Base-by-base conservation (phyloP, 1,284 basidiomycete species). In the Cryptococcus hybrid region DNA sequence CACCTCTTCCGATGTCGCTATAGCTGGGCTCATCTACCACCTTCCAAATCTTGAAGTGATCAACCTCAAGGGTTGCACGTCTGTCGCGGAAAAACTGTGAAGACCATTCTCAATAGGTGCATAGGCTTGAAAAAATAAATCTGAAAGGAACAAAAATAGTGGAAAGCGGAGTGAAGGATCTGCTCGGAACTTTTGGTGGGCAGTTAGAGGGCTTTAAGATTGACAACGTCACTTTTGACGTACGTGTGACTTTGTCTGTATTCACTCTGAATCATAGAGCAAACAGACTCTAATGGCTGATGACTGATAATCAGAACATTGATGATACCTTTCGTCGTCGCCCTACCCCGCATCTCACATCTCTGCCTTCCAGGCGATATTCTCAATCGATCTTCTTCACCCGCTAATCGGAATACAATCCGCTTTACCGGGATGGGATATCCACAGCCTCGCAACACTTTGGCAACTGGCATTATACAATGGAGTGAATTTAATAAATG, bases 11-110 rank as follows among this genome's bases (percentile, higher is more conserved):
- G 70, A 72, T 54, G 47, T 59, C 11, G 65, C 66, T 7, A 51
- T 72, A 4, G 66, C 68, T 24, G 59, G 60, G 2, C 30, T 67
- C 30, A 60, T 72, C 2, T 51, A 62, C 34, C 43, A 57, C 34
- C 35, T 72, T 47, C 64, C 68, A 2, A 61, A 63, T 37, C 54
- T 72, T 0, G 57, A 64, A 35, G 38, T 37, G 7, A 54, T 72
- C 57, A 70, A 70, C 46, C 53, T 72, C 11, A 68, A 69, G 53
- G 67, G 67, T 9, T 70, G 68, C 55, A 43, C 50, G 5, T 36
- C 61, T 9, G 63, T 57, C 2, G 64, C 56, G 2, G 13, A 44
- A 1, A 57, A 46, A 65, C 64, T 0, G 56, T 70, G 8, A 45
- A 64, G 11, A 57, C 58, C 0, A 56, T 72, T 30, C 24, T 69